Conservation (phyloP, 768 basidiomycete genomes). For the Hericium rajendrae region DNA sequence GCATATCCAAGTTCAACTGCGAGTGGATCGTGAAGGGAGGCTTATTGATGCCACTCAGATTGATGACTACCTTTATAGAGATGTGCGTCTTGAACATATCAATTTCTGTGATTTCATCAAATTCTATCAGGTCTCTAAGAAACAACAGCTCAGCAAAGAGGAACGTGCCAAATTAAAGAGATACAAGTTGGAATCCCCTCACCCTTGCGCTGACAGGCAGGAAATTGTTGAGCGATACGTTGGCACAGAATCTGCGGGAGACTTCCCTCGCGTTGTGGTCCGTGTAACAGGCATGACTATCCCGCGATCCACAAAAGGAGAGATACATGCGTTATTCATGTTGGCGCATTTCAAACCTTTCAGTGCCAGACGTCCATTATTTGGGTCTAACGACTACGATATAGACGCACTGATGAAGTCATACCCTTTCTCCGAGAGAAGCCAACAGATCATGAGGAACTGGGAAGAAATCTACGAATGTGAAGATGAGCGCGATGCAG, state of each 20-base stretch:
- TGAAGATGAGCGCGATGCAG: constrained; percentile 26
- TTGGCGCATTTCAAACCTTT: constrained; percentile 19
- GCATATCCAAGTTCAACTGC: neutral
- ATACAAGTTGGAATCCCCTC: too few relatives aligned
- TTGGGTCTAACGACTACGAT: too few relatives aligned
- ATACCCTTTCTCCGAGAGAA: too few relatives aligned
- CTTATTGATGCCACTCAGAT: constrained; percentile 17
- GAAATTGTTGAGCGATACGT: too few relatives aligned
- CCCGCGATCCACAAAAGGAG: neutral
- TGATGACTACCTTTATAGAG: constrained; percentile 20
- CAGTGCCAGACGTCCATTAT: too few relatives aligned
- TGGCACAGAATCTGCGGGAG: too few relatives aligned
- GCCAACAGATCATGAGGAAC: constrained; percentile 21
- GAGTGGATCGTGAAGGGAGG: constrained; percentile 6
- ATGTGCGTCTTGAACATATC: constrained; percentile 8
- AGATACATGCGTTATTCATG: constrained; percentile 10
- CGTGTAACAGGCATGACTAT: constrained; percentile 11
- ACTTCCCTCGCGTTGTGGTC: too few relatives aligned
- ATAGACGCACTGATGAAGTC: too few relatives aligned
- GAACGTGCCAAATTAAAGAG: too few relatives aligned
- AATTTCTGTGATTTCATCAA: constrained; percentile 23
- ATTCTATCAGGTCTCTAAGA: too few relatives aligned
- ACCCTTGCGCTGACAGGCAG: too few relatives aligned
- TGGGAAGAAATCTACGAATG: constrained; percentile 27
- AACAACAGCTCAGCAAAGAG: too few relatives aligned